These are phyloP conservation scores for Dispira simplex DNA, from an alignment of 192 early-diverging fungal genomes.

Conservation along the genomic window DNA sequence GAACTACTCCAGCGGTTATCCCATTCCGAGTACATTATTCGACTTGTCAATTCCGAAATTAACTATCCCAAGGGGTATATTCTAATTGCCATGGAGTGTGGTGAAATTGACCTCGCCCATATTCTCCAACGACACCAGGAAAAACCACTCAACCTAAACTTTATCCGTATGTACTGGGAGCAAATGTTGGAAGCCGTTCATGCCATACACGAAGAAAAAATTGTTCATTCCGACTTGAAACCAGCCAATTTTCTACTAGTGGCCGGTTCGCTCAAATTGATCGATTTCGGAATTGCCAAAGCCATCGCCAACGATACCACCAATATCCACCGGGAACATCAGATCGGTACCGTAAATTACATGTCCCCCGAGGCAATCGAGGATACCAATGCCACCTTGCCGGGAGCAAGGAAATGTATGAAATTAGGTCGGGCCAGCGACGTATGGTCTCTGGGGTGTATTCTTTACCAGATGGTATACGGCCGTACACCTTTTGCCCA, in stretches of 20 bases:
- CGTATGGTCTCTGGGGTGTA: slow-evolving; percentile 88
- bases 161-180: slow-evolving; percentile 73
- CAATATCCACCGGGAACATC: slow-evolving; percentile 75
- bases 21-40: slow-evolving; percentile 58
- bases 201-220: slow-evolving; percentile 70
- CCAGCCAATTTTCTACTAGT: slow-evolving; percentile 93
- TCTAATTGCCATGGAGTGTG: slow-evolving; percentile 79
- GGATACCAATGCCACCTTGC: slow-evolving; percentile 17
- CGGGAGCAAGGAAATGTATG: slow-evolving; percentile 4
- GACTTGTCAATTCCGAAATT: slow-evolving; percentile 61
- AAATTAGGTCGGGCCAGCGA: slow-evolving; percentile 47
- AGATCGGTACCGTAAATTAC: slow-evolving; percentile 85
- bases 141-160: slow-evolving; percentile 45
- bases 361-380: slow-evolving; percentile 88
- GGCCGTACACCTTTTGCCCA: slow-evolving; percentile 69
- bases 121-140: slow-evolving; percentile 32
- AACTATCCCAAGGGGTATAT: slow-evolving; percentile 38
- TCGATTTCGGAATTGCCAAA: slow-evolving; percentile 98
- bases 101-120: slow-evolving; percentile 71
- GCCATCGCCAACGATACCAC: slow-evolving; percentile 85
- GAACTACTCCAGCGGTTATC: slow-evolving; percentile 47
- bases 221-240: slow-evolving; percentile 89
- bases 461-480: slow-evolving; percentile 85
- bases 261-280: slow-evolving; percentile 71
- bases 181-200: slow-evolving; percentile 89